Base-by-base conservation (phyloP, 176 grass and related monocot genomes). In the Melocanna baccifera region DNA sequence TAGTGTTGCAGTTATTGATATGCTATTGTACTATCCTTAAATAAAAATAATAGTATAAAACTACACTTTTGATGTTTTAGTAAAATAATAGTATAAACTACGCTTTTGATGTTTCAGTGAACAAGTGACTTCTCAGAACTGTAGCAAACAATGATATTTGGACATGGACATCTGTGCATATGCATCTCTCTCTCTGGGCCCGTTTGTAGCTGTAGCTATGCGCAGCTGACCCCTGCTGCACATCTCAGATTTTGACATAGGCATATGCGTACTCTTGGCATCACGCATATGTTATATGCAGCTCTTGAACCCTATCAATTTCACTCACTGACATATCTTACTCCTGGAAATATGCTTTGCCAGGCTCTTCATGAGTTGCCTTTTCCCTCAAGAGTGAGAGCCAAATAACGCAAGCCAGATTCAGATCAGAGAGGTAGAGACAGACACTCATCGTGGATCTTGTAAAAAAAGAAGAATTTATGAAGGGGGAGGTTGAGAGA, bases 401-500 rank as follows among this genome's bases (percentile, higher is more conserved):
- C 72, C 75, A 78, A 86, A 92, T 92, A 92, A 92, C 85, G 86
- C 79, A 83, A 68, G 64, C 59, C 78, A 83, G 86, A 88, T 77
- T 62, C 71, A 78, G 47, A 59, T 53, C 6, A 80, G 71, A 56
- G 68, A 36, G 51, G 58, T 45, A 47, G 59, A 58, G 55, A 23
- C 9, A 57, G 22, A 23, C 20, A 13, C 69, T 81, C 85, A 67
- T 67, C 69, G 75, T 66, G 59, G 67, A 72, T 52, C 73, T 55
- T 64, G 55, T 25, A 81, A 81, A 28, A 73, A 56, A 77, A 90
- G 66, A 67, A 52, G 67, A 84, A 74, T 77, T 78, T 73, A 90
- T 87, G 68, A 73, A 37, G 15, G 48, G 52, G 36, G 58, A 76
- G 80, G 25, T 32, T 50, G 76, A 45, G 42, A 25, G 18, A 72